Evolutionary conservation across 1,284 basidiomycete species (phyloP), one percentile per base, ranked within the genome.

Genomic region (Trametes sp.): DNA sequence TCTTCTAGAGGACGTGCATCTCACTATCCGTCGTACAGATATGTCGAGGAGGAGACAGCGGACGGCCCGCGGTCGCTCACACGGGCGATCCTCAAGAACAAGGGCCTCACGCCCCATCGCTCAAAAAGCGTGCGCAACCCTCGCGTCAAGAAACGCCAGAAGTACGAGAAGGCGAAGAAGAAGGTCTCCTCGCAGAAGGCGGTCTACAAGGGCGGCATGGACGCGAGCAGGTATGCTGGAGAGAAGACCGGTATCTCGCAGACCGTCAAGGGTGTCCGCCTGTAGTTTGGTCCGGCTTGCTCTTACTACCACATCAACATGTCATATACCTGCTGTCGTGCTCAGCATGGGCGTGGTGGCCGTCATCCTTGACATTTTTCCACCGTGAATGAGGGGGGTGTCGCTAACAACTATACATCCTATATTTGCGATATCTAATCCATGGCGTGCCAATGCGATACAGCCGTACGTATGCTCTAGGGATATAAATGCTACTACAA

Each of bases 91-190:
- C 83, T 97, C 71, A 89, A 91, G 74, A 98, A 98, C 84, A 92
- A 90, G 72, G 96, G 96, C 61, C 87, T 98, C 64, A 98, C 95
- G 19, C 95, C 96, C 1, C 87, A 85, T 68, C 87, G 96, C 56
- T 81, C 90, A 54, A 98, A 98, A 79, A 83, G 81, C 57, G 93
- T 94, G 42, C 93, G 95, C 69, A 98, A 98, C 79, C 95, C 96
- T 33, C 89, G 96, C 70, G 95, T 98, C 78, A 98, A 98, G 86
- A 98, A 98, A 78, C 86, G 93, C 52, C 84, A 91, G 76, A 90
- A 87, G 73, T 98, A 90, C 82, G 95, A 96, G 73, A 92, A 97
- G 79, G 96, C 95, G 63, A 93, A 96, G 83, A 94, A 93, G 82
- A 95, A 91, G 78, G 82, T 98, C 21, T 82, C 89, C 28, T 95